Base-by-base conservation (phyloP, 805 yeast species). In the Saccharomyces mikatae region DNA sequence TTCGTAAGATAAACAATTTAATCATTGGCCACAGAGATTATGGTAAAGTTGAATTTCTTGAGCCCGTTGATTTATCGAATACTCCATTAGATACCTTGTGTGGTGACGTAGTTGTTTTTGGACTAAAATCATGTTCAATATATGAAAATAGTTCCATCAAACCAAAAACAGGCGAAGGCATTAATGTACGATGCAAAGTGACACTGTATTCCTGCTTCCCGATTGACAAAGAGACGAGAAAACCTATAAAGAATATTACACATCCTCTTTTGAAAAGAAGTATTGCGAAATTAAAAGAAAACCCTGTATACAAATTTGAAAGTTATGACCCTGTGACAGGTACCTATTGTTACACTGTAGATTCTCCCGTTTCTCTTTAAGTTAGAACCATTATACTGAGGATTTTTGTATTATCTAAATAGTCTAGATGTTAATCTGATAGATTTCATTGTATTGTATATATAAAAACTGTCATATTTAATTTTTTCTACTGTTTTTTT, bases 181-280 rank as follows among this genome's bases (percentile, higher is more conserved):
- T 94, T 56, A 92, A 92, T 65, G 77, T 87, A 31, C 84, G 86
- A 5, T 87, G 87, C 6, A 78, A 79, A 56, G 80, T 90, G 47
- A 81, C 92, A 1, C 70, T 90, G 52, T 88, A 86, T 61, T 84
- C 86, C 13, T 87, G 96, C 66, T 91, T 80, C 71, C 97, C 97
- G 24, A 70, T 80, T n/a, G 76, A 84, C 50, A 85, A 80, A 63
- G 86, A 84, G 56, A 85, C 87, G 22, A 81, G 83, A 60, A 75
- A 82, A 64, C 85, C 87, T 5, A 81, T 94, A 55, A 82, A 82
- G 54, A 96, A 92, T 66, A 84, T 88, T 2, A 80, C 82, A 53
- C 91, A 84, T 64, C 87, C 86, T 5, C 69, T 85, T 22, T 85
- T 87, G 44, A 79, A 77, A 62, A 80, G 76, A 63, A 96, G 89